Evolutionary conservation across 2,329 filamentous ascomycete genomes (phyloP), one percentile per base, ranked within the genome.

Genomic region (Daldinia sp.): DNA sequence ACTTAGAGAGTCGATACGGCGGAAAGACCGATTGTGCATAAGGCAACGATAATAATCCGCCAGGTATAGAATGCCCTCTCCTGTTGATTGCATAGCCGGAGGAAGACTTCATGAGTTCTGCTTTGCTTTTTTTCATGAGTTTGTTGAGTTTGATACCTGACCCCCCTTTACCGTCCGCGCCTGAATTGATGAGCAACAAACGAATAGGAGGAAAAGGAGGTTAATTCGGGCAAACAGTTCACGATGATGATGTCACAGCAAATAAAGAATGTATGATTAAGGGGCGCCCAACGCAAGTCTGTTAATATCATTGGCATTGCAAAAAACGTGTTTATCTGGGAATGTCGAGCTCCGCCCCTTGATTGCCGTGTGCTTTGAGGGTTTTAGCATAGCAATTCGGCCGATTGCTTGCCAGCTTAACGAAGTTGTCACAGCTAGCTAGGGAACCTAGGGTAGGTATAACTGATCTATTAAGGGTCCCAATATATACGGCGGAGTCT

Each of bases 31-130:
- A 60, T 13, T 65, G 57, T 62, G 51, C 62, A 70, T 65, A 68
- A 37, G 30, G 53, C 48, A 62, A 63, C 5, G 61, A 48, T 41
- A 54, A 63, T 54, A 23, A 60, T 13, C 50, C 59, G 44, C 51
- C 18, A 12, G 58, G 23, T 51, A 39, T 33, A 65, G 46, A 66
- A 53, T 51, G 59, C 59, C 50, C 50, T 48, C 55, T 65, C 50
- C 62, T 37, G 39, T 66, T 63, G 57, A 56, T 51, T 69, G 68
- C 68, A 71, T 71, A 71, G 68, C 66, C 65, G 53, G 66, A 61
- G 57, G 60, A 53, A 56, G 53, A 55, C 30, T 64, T 53, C 13
- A 50, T 58, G 66, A 56, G 28, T 39, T 57, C 39, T 63, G 28
- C 41, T 58, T 62, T 63, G 13, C 26, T 23, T 48, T 53, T 60